Evolutionary conservation across 2,329 filamentous ascomycete genomes (phyloP), one percentile per base, ranked within the genome.

Genomic region (Claviceps capensis): DNA sequence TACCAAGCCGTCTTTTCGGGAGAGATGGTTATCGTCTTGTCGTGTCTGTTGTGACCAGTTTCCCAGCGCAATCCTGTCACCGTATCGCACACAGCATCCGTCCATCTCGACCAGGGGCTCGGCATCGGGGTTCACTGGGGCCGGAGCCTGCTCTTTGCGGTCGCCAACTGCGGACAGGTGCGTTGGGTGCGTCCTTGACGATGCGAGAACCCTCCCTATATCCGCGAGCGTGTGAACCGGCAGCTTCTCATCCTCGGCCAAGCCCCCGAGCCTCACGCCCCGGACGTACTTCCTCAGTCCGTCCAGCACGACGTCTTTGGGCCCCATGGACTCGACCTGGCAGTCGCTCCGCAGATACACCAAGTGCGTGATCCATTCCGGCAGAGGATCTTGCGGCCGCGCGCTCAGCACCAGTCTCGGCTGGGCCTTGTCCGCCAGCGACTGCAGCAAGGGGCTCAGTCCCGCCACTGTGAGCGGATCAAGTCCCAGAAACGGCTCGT

Each of bases 401-500:
- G 91, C 75, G 44, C 83, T 85, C 40, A 97, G 69, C 2, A 97
- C 72, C 23, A 97, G 71, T 36, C 88, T 76, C 0, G 89, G 90
- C 6, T 73, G 75, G 14, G 78, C 78, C 48, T 75, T 76, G 53
- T 78, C 74, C 0, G 88, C 86, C 52, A 96, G 69, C 0, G 74
- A 74, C 56, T 80, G 71, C 22, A 96, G 71, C 47, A 97, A 72
- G 0, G 76, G 74, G 42, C 86, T 91, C 58, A 97, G 70, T 1
- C 78, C 78, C 13, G 77, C 74, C 13, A 87, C 78, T 0, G 89
- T 94, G 5, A 83, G 83, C 14, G 91, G 93, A 66, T 97, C 93
- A 16, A 98, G 73, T 0, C 93, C 91, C 86, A 96, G 95, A 63
- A 96, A 96, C 1, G 93, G 91, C 60, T 95, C 91, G 67, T 98